phyloP scores from a whole-genome alignment of 768 basidiomycete species.

The Lactarius sp. region DNA sequence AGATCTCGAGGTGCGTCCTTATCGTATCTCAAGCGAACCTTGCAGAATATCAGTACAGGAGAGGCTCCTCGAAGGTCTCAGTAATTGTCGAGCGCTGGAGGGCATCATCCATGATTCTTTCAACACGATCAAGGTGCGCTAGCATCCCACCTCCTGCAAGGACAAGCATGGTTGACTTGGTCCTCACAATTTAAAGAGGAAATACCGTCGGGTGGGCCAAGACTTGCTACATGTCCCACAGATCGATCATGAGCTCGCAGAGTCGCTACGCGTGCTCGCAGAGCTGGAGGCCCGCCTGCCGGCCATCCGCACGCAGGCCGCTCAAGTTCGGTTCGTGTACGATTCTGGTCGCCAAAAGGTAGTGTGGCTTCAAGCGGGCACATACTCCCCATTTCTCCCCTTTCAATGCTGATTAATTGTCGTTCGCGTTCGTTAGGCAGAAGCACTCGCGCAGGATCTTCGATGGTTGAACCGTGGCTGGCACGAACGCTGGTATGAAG shows the following conservation, averaged over 20 bases:
- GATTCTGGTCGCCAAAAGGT: constrained; percentile 69
- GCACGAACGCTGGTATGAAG: constrained; percentile 67
- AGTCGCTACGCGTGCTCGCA: too few species aligned
- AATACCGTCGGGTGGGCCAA: constrained; percentile 51
- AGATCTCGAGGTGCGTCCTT: constrained; percentile 25
- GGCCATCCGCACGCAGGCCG: constrained; percentile 54
- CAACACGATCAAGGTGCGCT: constrained; percentile 51
- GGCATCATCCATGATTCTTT: constrained; percentile 62
- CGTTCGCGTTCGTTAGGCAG: constrained; percentile 43
- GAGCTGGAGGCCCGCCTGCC: constrained; percentile 59
- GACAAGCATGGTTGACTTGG: background rate
- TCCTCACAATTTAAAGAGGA: constrained; percentile 38
- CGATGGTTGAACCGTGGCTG: constrained; percentile 76
- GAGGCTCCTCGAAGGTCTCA: constrained; percentile 62
- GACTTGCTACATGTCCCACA: constrained; percentile 55
- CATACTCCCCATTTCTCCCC: background rate
- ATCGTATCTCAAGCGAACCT: too few species aligned
- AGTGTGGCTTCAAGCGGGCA: constrained; percentile 1
- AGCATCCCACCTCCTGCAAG: background rate
- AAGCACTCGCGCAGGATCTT: constrained; percentile 56
- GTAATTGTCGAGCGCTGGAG: constrained; percentile 72
- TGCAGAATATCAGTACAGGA: constrained; percentile 36
- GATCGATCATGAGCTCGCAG: constrained; percentile 54
- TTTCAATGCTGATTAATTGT: background rate
- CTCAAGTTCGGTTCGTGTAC: constrained; percentile 59